Percentiles rank a stretch among this genome's conserved stretches.
Evolutionary conservation across 1,284 basidiomycete genomes (phyloP).

Genomic region (Mycena citricolor): DNA sequence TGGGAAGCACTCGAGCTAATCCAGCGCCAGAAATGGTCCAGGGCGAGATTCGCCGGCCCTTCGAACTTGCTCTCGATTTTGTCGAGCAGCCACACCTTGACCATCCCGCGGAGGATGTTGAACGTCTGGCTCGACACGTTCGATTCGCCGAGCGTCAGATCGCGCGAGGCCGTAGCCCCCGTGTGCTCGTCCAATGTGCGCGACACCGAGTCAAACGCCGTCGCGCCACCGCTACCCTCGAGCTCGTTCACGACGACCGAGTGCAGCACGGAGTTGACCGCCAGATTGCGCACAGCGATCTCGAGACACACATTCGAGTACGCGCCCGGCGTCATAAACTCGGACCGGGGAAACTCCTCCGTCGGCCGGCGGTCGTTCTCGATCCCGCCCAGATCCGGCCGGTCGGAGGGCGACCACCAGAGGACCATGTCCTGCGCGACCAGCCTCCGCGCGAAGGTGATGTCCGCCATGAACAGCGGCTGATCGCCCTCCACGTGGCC

Average conservation of each 20-base stretch:
- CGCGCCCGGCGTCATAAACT: slow-evolving; percentile 84
- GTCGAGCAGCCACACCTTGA: slow-evolving; percentile 92
- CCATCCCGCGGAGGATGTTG: slow-evolving; percentile 82
- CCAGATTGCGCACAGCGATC: slow-evolving; percentile 87
- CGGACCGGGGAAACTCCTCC: slow-evolving; percentile 83
- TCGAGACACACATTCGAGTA: slow-evolving; percentile 95
- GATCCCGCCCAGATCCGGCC: slow-evolving; percentile 93
- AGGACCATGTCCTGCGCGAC: slow-evolving; percentile 87
- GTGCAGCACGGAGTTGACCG: slow-evolving; percentile 93
- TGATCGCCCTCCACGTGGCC: slow-evolving; percentile 92
- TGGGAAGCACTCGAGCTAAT: slow-evolving; percentile 81
- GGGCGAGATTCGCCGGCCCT: slow-evolving; percentile 62
- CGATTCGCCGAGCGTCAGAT: slow-evolving; percentile 87
- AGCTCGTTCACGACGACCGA: slow-evolving; percentile 95
- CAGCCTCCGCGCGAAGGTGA: slow-evolving; percentile 88
- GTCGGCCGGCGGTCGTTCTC: slow-evolving; percentile 82
- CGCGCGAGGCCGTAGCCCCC: slow-evolving; percentile 72
- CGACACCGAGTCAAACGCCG: slow-evolving; percentile 91
- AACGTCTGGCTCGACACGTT: slow-evolving; percentile 92
- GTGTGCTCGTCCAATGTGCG: slow-evolving; percentile 92
- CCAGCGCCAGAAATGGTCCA: slow-evolving; percentile 99
- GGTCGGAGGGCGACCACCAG: slow-evolving; percentile 93
- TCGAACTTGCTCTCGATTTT: slow-evolving; percentile 67
- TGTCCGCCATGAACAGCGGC: slow-evolving; percentile 83
- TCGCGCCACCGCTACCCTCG: slow-evolving; percentile 89